A percentile compares a stretch with the other conserved stretches of the same genome.
Conservation (phyloP, 108 stramenopile genomes). For the Mediolabrus comicus region DNA sequence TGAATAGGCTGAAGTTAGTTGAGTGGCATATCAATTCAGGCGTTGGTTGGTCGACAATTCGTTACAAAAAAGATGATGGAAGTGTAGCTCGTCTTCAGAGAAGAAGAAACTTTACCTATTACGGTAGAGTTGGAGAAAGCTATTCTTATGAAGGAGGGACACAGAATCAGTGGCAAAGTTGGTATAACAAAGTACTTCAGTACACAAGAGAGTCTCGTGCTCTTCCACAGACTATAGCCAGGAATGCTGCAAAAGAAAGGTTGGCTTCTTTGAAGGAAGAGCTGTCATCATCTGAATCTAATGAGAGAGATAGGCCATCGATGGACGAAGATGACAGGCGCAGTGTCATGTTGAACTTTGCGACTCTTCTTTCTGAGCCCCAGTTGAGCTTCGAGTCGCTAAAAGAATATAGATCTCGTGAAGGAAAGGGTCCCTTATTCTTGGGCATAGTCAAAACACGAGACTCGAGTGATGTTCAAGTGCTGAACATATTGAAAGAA, state of each 20-base stretch:
- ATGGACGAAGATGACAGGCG: slow-evolving; percentile 5
- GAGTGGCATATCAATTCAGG: neutral
- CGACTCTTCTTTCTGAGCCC: slow-evolving; percentile 11
- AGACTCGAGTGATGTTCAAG: slow-evolving; percentile 16
- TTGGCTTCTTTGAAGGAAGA: slow-evolving; percentile 3
- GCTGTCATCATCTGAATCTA: slow-evolving; percentile 2
- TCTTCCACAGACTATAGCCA: neutral
- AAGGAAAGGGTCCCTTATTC: neutral
- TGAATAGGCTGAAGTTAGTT: neutral
- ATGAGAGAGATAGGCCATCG: neutral
- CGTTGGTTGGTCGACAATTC: neutral
- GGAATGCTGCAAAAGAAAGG: slow-evolving; percentile 3
- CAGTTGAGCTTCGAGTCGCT: neutral
- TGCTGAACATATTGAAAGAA: slow-evolving; percentile 19
- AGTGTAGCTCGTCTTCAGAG: neutral
- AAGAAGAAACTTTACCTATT: neutral
- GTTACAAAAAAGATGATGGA: neutral
- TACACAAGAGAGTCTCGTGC: neutral
- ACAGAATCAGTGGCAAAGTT: neutral
- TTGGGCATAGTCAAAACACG: neutral
- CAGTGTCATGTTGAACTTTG: slow-evolving; percentile 3
- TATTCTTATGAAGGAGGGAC: neutral
- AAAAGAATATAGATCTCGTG: neutral
- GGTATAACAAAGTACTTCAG: neutral
- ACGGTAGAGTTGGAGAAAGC: neutral